A percentile compares a stretch with the other conserved stretches of the same genome.
phyloP scores from a whole-genome alignment of 2,329 filamentous ascomycete species.

The Westerdykella ornata region DNA sequence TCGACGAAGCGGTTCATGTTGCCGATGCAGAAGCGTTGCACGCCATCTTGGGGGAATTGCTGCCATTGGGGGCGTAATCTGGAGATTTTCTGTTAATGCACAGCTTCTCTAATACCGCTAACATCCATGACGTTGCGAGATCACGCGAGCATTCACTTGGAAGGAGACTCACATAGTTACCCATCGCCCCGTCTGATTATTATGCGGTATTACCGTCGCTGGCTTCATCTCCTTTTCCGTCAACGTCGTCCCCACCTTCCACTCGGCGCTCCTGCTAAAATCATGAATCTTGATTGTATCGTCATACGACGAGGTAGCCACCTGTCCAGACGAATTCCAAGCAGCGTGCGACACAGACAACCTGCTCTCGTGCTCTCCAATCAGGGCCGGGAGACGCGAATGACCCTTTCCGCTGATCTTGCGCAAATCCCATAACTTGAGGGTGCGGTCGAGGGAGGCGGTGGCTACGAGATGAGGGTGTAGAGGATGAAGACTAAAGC shows the following conservation, averaged over 20 bases:
- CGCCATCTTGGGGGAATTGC: constrained; percentile 63
- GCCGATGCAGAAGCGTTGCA: constrained; percentile 84
- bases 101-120: too few relatives aligned
- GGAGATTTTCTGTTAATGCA: too few relatives aligned
- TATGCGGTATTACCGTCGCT: constrained; percentile 64
- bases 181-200: constrained; percentile 94
- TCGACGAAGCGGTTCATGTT: constrained; percentile 99
- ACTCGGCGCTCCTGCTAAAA: constrained; percentile 47
- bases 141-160: background rate
- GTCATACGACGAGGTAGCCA: constrained; percentile 91
- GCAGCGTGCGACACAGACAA: constrained; percentile 89
- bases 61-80: constrained; percentile 86
- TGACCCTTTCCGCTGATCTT: constrained; percentile 63
- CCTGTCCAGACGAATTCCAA: constrained; percentile 75
- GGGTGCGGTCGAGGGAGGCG: constrained; percentile 77
- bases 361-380: constrained; percentile 75
- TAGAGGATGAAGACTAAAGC: constrained; percentile 76
- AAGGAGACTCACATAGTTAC: constrained; percentile 61
- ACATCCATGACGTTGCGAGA: background rate
- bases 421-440: constrained; percentile 89
- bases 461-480: constrained; percentile 80
- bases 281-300: constrained; percentile 92
- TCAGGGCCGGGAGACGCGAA: constrained; percentile 55
- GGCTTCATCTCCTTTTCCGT: constrained; percentile 61
- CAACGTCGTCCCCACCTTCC: constrained; percentile 54